Evolutionary conservation across 2,329 filamentous ascomycete species (phyloP), one percentile per base, ranked within the genome.

Genomic region (Sclerotinia sclerotiorum): DNA sequence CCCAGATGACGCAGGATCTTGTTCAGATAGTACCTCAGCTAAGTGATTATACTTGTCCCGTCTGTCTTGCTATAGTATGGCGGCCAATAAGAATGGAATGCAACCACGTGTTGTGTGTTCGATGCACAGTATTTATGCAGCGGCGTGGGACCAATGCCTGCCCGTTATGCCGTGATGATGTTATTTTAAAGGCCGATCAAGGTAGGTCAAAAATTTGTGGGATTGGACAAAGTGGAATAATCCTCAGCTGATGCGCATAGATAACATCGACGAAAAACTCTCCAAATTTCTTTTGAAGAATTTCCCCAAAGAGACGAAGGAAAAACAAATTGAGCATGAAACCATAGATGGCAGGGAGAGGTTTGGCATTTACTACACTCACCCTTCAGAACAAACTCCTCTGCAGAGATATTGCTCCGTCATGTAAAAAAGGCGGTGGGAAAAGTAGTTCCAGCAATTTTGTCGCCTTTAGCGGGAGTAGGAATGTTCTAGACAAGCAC

Each of bases 1-100:
- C 89, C 29, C 86, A 91, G 73, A 86, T 97, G 70, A 89, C 89
- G 1, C 85, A 87, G 44, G 87, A 93, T 70, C 83, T 97, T 4
- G 83, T 96, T 24, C 85, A 85, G 15, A 82, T 90, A 56, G 89
- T 96, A 8, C 93, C 93, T 0, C 91, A 93, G 74, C 79, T 95
- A n/a, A 89, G 93, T 75, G 93, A 96, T 79, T 94, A 93, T 79
- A 83, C 88, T 11, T 96, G 92, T 74, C 92, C 92, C 1, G 87
- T 95, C 69, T 95, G 93, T 79, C 89, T 90, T 73, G 86, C 85
- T 55, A 87, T 97, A 69, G 87, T 90, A n/a, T 95, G 90, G 83
- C 87, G 91, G 73, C 93, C 93, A 0, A 87, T 97, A n/a, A 86
- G 88, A 32, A 82, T 96, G 46, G 84, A 85, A 19, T 97, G 93